phyloP scores from a whole-genome alignment of 2,329 filamentous ascomycete genomes.

The Zymoseptoria passerinii region DNA sequence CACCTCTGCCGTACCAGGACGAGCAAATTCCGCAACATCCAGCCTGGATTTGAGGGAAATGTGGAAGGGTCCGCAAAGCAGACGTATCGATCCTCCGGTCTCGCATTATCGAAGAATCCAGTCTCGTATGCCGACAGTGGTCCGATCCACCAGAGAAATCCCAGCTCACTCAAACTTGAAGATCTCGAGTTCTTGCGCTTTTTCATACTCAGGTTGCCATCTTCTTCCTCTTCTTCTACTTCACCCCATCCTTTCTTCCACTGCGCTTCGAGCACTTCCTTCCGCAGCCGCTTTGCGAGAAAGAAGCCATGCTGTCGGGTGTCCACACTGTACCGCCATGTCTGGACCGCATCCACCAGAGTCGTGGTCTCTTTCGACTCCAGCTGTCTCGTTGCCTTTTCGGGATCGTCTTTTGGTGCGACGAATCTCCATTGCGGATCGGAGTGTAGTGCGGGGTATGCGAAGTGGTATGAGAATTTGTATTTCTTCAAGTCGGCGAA shows the following conservation, averaged over 20 bases:
- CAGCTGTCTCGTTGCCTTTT: slow-evolving; percentile 45
- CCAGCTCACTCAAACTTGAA: slow-evolving; percentile 45
- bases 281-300: slow-evolving; percentile 67
- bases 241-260: slow-evolving; percentile 25
- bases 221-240: slow-evolving; percentile 23
- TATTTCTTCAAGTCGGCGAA: slow-evolving; percentile 97
- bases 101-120: slow-evolving; percentile 72
- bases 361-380: slow-evolving; percentile 62
- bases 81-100: slow-evolving; percentile 68
- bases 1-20: slow-evolving; percentile 78
- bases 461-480: slow-evolving; percentile 97
- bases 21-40: slow-evolving; percentile 85
- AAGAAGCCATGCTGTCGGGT: slow-evolving; percentile 89
- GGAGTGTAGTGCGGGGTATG: slow-evolving; percentile 86
- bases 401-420: slow-evolving; percentile 21
- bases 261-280: slow-evolving; percentile 26
- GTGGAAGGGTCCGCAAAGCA: slow-evolving; percentile 90
- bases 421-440: slow-evolving; percentile 70
- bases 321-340: slow-evolving; percentile 78
- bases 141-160: slow-evolving; percentile 69
- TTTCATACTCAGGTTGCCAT: slow-evolving; percentile 29
- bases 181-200: slow-evolving; percentile 43
- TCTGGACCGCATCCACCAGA: slow-evolving; percentile 74
- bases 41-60: slow-evolving; percentile 77
- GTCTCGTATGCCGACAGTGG: slow-evolving; percentile 70